phyloP scores from a whole-genome alignment of 768 basidiomycete species.

The Pisolithus sp. region DNA sequence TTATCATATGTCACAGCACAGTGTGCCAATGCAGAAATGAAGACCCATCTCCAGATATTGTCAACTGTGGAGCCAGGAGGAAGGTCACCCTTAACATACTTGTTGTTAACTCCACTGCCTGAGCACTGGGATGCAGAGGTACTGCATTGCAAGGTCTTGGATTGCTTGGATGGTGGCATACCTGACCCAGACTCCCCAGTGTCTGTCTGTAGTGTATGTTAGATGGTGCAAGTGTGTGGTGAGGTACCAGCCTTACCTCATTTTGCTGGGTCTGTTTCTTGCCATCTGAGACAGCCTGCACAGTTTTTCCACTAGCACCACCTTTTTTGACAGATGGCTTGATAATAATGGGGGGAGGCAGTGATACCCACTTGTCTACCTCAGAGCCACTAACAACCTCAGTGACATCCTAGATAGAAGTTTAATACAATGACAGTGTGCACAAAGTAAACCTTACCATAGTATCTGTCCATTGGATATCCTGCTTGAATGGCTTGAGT shows the following conservation, averaged over 20 bases:
- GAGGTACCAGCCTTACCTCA: neutral
- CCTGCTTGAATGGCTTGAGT: no score
- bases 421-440: no score
- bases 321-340: neutral
- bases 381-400: neutral
- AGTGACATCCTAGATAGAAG: neutral
- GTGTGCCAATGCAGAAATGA: constrained; percentile 4
- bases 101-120: constrained; percentile 3
- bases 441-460: no score
- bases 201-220: neutral
- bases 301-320: neutral
- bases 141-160: neutral
- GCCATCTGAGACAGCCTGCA: no score
- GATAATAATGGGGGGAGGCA: neutral
- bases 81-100: constrained; percentile 6
- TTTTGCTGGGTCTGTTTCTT: neutral
- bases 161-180: neutral
- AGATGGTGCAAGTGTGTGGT: neutral
- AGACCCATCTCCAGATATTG: constrained; percentile 3
- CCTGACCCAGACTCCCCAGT: neutral
- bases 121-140: neutral
- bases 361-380: neutral
- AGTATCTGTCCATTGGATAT: no score
- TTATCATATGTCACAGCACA: constrained; percentile 2
- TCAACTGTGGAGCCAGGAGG: neutral